Conservation (phyloP, 495 filamentous ascomycete genomes). For the Aspergillus mulundensis region DNA sequence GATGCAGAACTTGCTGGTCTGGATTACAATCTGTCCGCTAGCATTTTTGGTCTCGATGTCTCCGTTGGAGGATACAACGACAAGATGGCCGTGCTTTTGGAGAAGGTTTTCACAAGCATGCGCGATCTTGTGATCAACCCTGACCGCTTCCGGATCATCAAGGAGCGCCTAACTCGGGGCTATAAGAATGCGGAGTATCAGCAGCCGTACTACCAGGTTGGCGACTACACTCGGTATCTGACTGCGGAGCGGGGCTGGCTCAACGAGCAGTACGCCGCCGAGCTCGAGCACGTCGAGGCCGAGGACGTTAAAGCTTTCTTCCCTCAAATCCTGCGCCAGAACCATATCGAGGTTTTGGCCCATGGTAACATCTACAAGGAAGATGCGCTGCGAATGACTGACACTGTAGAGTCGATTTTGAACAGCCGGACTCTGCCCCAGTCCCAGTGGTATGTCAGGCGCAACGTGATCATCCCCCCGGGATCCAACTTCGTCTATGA, state of each 20-base stretch:
- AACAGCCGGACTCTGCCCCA: slow-evolving; percentile 69
- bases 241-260: slow-evolving; percentile 71
- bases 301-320: slow-evolving; percentile 75
- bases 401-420: slow-evolving; percentile 75
- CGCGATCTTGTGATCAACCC: slow-evolving; percentile 75
- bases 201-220: slow-evolving; percentile 85
- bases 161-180: slow-evolving; percentile 71
- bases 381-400: slow-evolving; percentile 81
- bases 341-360: slow-evolving; percentile 81
- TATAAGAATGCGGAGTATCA: slow-evolving; percentile 84
- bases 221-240: slow-evolving; percentile 79
- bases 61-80: slow-evolving; percentile 91
- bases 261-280: slow-evolving; percentile 75
- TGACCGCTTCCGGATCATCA: slow-evolving; percentile 86
- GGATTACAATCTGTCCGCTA: slow-evolving; percentile 70
- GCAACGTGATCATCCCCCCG: slow-evolving; percentile 72
- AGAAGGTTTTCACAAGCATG: slow-evolving; percentile 87
- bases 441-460: slow-evolving; percentile 73
- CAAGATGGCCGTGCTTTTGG: slow-evolving; percentile 85
- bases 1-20: slow-evolving; percentile 92
- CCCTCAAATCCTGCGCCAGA: slow-evolving; percentile 73
- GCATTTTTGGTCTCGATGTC: slow-evolving; percentile 70
- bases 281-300: slow-evolving; percentile 67
- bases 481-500: slow-evolving; percentile 81
- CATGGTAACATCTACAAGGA: slow-evolving; percentile 97